These are phyloP conservation scores for Metschnikowia baotianmanensis DNA, from an alignment of 805 yeast species.

Conservation along the genomic window DNA sequence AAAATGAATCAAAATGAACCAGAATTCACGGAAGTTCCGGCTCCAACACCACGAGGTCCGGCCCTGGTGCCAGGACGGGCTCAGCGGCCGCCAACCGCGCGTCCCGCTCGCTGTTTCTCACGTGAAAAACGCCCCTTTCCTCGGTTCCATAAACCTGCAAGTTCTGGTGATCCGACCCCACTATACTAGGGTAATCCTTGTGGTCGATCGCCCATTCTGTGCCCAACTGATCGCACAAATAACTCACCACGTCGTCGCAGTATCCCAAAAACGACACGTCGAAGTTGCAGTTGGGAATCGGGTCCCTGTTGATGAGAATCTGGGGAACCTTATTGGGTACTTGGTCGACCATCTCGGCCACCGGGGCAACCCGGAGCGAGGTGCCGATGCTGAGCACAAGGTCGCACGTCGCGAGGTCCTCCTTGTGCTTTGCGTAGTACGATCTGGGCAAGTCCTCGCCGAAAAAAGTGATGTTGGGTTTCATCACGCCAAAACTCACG, in stretches of 20 bases:
- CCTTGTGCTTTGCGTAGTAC: slow-evolving; percentile 57
- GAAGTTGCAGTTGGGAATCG: slow-evolving; percentile 72
- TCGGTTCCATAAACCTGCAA: slow-evolving; percentile 1
- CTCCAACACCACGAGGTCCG: slow-evolving; percentile 17
- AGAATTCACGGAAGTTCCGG: slow-evolving; percentile 7
- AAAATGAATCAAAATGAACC: neutral
- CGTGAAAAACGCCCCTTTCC: slow-evolving; percentile 6
- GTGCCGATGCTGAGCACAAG: slow-evolving; percentile 84
- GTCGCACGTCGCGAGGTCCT: slow-evolving; percentile 71
- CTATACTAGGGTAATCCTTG: slow-evolving; percentile 20
- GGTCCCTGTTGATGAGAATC: slow-evolving; percentile 73
- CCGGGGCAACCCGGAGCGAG: slow-evolving; percentile 89
- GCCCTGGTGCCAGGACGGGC: slow-evolving; percentile 8
- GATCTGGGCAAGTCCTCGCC: slow-evolving; percentile 77
- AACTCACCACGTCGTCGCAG: slow-evolving; percentile 79
- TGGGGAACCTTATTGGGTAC: slow-evolving; percentile 77
- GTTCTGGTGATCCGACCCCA: slow-evolving; percentile 11
- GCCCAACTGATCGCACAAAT: slow-evolving; percentile 41
- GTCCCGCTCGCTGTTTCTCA: slow-evolving; percentile 9
- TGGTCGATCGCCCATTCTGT: slow-evolving; percentile 35
- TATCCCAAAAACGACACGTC: slow-evolving; percentile 75
- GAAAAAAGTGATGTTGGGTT: slow-evolving; percentile 90
- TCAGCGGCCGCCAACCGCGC: slow-evolving; percentile 1
- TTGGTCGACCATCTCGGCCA: slow-evolving; percentile 78
- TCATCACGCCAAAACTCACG: slow-evolving; percentile 69